Conservation (phyloP, 495 filamentous ascomycete genomes). For the Hypoxylon lienhwacheense region DNA sequence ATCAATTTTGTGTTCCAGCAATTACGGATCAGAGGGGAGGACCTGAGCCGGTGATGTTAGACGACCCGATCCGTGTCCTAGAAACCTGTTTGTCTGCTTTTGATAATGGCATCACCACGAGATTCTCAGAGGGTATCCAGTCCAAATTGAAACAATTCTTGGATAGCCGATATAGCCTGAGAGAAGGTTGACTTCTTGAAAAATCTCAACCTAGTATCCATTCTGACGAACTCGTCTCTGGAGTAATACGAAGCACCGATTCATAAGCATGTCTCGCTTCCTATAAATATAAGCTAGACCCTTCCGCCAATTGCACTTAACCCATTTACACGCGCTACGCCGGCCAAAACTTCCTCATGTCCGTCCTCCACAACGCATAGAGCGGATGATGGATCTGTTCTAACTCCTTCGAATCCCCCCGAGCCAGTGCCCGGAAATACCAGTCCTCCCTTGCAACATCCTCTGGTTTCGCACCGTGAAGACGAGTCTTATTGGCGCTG, state of each 20-base stretch:
- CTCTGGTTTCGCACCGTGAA: constrained; percentile 10
- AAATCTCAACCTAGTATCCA: background rate
- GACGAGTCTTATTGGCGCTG: constrained; percentile 13
- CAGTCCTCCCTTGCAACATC: constrained; percentile 15
- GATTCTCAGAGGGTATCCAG: constrained; percentile 9
- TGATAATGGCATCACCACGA: constrained; percentile 9
- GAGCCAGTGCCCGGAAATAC: constrained; percentile 10
- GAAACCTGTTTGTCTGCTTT: constrained; percentile 13
- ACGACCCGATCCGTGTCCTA: constrained; percentile 3
- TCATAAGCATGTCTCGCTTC: background rate
- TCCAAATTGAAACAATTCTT: constrained; percentile 9
- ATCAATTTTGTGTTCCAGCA: constrained; percentile 2
- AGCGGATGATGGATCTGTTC: constrained; percentile 4
- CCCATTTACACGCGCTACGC: background rate
- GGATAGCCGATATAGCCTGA: constrained; percentile 2
- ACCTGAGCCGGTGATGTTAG: constrained; percentile 4
- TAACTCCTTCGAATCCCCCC: constrained; percentile 10
- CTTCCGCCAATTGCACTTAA: no score
- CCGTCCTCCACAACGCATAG: constrained; percentile 7
- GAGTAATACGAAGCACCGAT: background rate
- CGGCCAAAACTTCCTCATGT: constrained; percentile 3
- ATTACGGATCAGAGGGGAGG: constrained; percentile 2
- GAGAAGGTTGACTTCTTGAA: background rate
- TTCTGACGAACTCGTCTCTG: background rate
- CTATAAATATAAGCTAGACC: background rate